Conservation (phyloP, 345 rosid genomes). For the Hibiscus trionum region DNA sequence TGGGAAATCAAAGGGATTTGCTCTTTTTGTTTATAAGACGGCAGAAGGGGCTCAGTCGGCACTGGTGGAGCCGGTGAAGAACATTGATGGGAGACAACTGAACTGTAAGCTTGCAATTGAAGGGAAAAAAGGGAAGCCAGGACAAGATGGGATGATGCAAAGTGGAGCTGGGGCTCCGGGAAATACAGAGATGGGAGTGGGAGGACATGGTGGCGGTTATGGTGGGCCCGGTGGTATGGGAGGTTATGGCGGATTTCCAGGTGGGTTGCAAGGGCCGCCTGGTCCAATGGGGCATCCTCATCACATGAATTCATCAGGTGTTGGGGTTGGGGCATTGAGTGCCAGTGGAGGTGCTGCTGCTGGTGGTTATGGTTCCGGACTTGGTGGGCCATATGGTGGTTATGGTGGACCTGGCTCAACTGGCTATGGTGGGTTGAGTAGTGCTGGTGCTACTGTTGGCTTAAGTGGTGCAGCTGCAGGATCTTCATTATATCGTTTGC, state of each 20-base stretch:
- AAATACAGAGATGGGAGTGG: neutral
- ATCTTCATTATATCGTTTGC: slow-evolving; percentile 42
- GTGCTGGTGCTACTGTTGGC: slow-evolving; percentile 11
- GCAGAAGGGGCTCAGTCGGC: slow-evolving; percentile 2
- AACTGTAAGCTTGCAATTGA: neutral
- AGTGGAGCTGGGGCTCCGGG: neutral
- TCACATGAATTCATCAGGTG: slow-evolving; percentile 17
- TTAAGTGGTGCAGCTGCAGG: slow-evolving; percentile 36
- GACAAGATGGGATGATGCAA: neutral
- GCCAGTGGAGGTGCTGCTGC: slow-evolving; percentile 23
- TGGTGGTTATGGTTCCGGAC: slow-evolving; percentile 34
- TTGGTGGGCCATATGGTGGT: slow-evolving; percentile 45
- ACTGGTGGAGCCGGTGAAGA: neutral
- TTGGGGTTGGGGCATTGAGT: slow-evolving; percentile 1
- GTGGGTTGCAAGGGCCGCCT: slow-evolving; percentile 25
- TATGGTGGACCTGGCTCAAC: slow-evolving; percentile 33
- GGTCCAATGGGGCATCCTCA: slow-evolving; percentile 31
- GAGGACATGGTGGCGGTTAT: neutral
- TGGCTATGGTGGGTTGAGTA: slow-evolving; percentile 25
- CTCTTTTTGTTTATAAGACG: neutral
- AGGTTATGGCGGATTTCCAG: slow-evolving; percentile 36
- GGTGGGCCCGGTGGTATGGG: slow-evolving; percentile 32
- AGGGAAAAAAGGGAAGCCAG: neutral
- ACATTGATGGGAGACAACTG: neutral
- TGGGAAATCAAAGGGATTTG: neutral